Conservation (phyloP, 306 rosid species). For the Lathyrus oleraceus region DNA sequence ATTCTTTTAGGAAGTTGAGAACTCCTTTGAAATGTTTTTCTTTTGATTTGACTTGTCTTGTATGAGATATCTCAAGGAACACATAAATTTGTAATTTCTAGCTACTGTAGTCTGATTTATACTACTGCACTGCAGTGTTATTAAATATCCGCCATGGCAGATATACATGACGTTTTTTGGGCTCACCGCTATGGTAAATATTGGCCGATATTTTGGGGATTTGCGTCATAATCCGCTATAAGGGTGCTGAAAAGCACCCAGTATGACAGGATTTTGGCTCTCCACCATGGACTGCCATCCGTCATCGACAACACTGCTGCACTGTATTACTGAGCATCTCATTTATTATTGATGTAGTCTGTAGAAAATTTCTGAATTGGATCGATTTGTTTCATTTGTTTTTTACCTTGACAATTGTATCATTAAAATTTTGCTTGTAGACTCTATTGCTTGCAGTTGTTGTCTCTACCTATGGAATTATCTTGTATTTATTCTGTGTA, state of each 20-base stretch:
- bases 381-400: neutral
- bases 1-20: neutral
- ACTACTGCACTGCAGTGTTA: neutral
- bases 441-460: neutral
- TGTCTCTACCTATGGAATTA: neutral
- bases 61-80: neutral
- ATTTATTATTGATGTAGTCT: neutral
- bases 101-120: neutral
- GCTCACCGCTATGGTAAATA: no score
- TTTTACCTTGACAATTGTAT: neutral
- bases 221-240: no score
- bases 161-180: no score
- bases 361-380: neutral
- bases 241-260: no score
- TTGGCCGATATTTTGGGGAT: no score
- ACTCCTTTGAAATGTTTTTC: neutral
- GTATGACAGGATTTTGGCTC: no score
- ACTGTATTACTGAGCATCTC: neutral
- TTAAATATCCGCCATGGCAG: no score
- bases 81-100: neutral
- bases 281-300: no score
- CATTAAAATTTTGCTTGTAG: neutral
- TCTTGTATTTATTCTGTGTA: neutral
- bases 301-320: no score
- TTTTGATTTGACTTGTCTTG: neutral